A percentile compares a stretch with the other conserved stretches of the same genome.
Evolutionary conservation across 306 rosid genomes (phyloP).

Genomic region (Castanospermum australe): DNA sequence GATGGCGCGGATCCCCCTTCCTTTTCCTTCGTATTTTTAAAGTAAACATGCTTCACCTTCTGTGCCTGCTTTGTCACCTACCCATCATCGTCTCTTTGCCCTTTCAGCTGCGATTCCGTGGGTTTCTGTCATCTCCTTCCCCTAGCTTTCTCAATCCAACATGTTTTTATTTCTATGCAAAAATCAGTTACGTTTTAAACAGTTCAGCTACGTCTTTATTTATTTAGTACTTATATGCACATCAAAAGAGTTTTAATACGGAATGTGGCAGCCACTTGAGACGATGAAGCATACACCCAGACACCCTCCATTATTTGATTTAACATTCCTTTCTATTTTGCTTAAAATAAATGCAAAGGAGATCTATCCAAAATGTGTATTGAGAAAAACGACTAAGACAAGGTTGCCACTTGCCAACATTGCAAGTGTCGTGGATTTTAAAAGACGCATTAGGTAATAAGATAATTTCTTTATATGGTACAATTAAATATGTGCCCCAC

Average conservation of each 20-base stretch:
- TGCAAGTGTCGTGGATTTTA: not conserved
- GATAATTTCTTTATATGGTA: no score
- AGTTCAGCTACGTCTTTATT: not conserved
- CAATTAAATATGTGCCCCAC: no score
- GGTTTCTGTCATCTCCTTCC: not conserved
- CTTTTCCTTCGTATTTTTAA: slow-evolving; percentile 13
- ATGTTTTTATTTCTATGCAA: slow-evolving; percentile 1
- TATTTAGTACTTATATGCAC: slow-evolving; percentile 12
- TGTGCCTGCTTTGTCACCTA: not conserved
- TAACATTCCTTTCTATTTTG: slow-evolving; percentile 4
- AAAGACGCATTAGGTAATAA: no score
- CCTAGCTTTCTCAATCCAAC: not conserved
- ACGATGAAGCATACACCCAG: not conserved
- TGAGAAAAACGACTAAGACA: slow-evolving; percentile 3
- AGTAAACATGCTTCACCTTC: slow-evolving; percentile 12
- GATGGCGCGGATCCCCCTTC: slow-evolving; percentile 16
- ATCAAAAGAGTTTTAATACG: not conserved
- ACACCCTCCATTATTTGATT: not conserved
- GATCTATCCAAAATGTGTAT: not conserved
- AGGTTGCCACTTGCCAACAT: slow-evolving; percentile 13
- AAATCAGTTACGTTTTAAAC: not conserved
- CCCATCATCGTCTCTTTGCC: slow-evolving; percentile 39
- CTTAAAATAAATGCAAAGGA: not conserved
- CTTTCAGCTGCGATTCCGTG: slow-evolving; percentile 12
- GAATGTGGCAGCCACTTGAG: not conserved